Base-by-base conservation (phyloP, 495 filamentous ascomycete species). In the Parachaetomium inaequale region DNA sequence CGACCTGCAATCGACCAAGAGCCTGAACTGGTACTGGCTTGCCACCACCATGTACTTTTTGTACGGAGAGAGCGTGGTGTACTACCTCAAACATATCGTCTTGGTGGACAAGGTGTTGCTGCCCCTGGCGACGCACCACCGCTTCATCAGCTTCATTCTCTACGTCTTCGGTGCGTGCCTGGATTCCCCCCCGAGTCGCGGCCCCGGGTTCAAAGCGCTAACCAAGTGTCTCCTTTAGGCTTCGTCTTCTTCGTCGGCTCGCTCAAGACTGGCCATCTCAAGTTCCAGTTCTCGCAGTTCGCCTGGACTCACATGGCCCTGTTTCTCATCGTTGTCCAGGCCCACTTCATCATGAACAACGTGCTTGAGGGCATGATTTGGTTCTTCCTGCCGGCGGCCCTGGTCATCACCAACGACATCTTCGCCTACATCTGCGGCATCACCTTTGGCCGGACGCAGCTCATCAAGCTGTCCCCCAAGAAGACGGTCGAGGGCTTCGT, bases 341-440 rank as follows among this genome's bases (percentile, higher is more conserved):
- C 95, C 25, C 95, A 99, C 75, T 99, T 99, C 71, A 91, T 99
- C 75, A 97, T 99, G 89, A 98, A 99, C 81, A 99, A 98, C 76
- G 88, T 98, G 62, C 93, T 99, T 74, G 95, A 99, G 78, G 95
- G 95, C 75, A 92, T 99, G 91, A 94, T 99, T 73, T 99, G 95
- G 95, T 98, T 99, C 82, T 97, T 99, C 84, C 81, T 99, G 49
- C 95, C 95, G 2, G 93, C 91, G 3, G 88, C 90, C 29, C 82
- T 99, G 58, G 95, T 99, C 68, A 96, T 98, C 70, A 96, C 90
- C 40, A 99, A 99, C 70, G 95, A 99, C 74, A 99, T 98, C 63
- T 98, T 96, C 70, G 95, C 95, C 71, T 99, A 99, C 70, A 84
- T 99, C 63, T 96, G 91, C 74, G 95, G 95, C 63, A 97, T 99